Conservation (phyloP, 148 eudicot species). For the Nepenthes gracilis region DNA sequence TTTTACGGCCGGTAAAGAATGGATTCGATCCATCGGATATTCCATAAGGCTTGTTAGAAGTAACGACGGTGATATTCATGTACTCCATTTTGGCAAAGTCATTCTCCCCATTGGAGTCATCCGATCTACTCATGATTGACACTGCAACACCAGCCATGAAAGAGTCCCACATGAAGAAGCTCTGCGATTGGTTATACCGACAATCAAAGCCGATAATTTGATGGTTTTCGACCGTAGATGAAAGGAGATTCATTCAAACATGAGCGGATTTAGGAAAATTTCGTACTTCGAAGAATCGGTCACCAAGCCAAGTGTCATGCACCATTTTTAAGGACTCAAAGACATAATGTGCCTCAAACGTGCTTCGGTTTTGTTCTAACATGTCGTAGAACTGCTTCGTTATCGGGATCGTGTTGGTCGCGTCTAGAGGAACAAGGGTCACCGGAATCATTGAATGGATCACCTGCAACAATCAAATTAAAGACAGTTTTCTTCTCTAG, state of each 20-base stretch:
- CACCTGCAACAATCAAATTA: constrained; percentile 27
- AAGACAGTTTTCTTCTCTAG: background rate
- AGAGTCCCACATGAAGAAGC: constrained; percentile 74
- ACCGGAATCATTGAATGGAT: constrained; percentile 81
- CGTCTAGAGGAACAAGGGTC: constrained; percentile 74
- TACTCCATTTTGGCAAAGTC: constrained; percentile 75
- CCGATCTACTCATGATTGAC: constrained; percentile 54
- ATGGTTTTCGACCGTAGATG: background rate
- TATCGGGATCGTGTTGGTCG: constrained; percentile 80
- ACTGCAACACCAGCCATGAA: constrained; percentile 68
- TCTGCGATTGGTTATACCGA: background rate
- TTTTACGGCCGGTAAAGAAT: constrained; percentile 40
- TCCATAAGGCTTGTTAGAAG: constrained; percentile 81
- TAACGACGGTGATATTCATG: constrained; percentile 69
- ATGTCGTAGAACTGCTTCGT: constrained; percentile 38
- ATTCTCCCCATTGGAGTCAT: constrained; percentile 32
- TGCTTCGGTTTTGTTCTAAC: constrained; percentile 53
- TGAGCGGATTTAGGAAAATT: constrained; percentile 35
- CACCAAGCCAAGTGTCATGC: constrained; percentile 60
- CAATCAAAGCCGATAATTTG: background rate
- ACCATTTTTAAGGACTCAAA: constrained; percentile 59
- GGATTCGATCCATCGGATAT: constrained; percentile 75
- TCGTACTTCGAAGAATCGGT: background rate
- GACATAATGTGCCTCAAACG: constrained; percentile 74
- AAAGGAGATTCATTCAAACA: background rate